Evolutionary conservation across 805 yeast genomes (phyloP).

Genomic region (Sungouiozyma intestinalis): DNA sequence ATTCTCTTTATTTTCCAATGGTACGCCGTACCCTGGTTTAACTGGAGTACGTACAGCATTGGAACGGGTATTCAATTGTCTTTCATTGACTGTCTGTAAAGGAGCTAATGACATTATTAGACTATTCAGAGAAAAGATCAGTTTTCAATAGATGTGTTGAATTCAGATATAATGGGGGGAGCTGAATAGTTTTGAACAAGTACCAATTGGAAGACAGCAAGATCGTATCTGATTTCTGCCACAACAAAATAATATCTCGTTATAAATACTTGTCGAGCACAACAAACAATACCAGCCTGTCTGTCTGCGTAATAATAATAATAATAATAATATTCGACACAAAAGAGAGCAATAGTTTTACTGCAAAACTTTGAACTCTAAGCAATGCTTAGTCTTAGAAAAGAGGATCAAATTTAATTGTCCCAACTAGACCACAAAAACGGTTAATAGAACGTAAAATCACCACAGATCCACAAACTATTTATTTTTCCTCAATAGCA

Average conservation of each 20-base stretch:
- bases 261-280: too few relatives aligned
- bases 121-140: too few relatives aligned
- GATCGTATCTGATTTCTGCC: too few relatives aligned
- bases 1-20: constrained; percentile 9
- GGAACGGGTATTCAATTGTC: constrained; percentile 26
- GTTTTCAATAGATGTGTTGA: too few relatives aligned
- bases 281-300: background rate
- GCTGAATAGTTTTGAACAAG: too few relatives aligned
- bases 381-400: too few relatives aligned
- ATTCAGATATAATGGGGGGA: too few relatives aligned
- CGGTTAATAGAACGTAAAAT: background rate
- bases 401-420: background rate
- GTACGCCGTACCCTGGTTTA: constrained; percentile 7
- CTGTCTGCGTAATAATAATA: background rate
- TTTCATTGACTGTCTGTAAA: constrained; percentile 26
- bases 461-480: background rate
- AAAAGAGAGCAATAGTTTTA: background rate
- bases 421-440: background rate
- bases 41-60: constrained; percentile 23
- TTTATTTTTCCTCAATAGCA: background rate
- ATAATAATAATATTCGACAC: background rate
- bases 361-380: too few relatives aligned
- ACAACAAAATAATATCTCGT: too few relatives aligned
- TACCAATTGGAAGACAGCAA: too few relatives aligned
- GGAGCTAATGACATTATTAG: constrained; percentile 26